Evolutionary conservation across 306 rosid species (phyloP).

Genomic region (Alnus rubra): DNA sequence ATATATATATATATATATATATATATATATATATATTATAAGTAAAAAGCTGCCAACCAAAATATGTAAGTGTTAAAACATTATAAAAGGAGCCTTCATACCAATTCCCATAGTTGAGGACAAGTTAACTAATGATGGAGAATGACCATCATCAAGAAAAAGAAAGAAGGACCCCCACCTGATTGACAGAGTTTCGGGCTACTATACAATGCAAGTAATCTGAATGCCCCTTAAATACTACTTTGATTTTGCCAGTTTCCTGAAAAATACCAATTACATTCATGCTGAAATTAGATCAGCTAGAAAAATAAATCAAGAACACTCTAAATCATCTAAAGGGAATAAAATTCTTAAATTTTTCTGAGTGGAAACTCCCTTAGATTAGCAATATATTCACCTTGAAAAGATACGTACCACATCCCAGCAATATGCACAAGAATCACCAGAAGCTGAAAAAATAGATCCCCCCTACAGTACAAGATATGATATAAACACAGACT

Average conservation of each 20-base stretch:
- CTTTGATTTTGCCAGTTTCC: conserved; percentile 79
- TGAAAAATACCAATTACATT: conserved; percentile 36
- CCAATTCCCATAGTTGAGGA: conserved; percentile 10
- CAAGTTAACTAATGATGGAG: conserved; percentile 7
- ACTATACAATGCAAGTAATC: conserved; percentile 87
- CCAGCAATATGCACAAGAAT: conserved; percentile 95
- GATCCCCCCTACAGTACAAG: conserved; percentile 69
- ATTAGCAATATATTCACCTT: conserved; percentile 44
- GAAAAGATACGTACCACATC: conserved; percentile 82
- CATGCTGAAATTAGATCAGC: conserved; percentile 15
- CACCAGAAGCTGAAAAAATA: conserved; percentile 84
- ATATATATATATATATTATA: not conserved
- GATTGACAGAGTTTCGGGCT: conserved; percentile 79
- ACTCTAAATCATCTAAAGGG: not conserved
- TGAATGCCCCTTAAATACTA: conserved; percentile 77
- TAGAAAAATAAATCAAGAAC: conserved; percentile 10
- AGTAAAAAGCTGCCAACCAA: not conserved
- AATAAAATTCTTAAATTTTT: not conserved
- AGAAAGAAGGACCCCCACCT: conserved; percentile 46
- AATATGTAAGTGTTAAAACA: not conserved
- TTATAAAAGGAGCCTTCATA: conserved; percentile 4
- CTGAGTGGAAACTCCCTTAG: not conserved
- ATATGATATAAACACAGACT: conserved; percentile 18
- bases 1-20: not conserved
- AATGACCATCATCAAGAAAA: conserved; percentile 11